A percentile compares a stretch with the other conserved stretches of the same genome.
Conservation (phyloP, 2,329 filamentous ascomycete species). For the Magnaporthiopsis rhizophila region DNA sequence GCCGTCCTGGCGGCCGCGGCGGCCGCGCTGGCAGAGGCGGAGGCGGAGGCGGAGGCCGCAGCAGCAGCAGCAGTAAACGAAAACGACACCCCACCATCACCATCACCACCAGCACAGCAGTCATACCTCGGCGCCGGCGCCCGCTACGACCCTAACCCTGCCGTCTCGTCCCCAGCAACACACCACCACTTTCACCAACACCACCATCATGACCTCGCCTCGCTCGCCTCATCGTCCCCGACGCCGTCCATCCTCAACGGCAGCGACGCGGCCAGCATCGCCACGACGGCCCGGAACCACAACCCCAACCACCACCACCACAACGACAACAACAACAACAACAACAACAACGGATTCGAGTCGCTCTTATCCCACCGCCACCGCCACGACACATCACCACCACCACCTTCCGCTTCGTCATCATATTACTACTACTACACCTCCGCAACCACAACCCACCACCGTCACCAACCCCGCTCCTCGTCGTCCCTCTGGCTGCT, state of each 20-base stretch:
- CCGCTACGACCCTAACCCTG: background rate
- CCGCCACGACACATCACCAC: background rate
- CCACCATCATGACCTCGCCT: background rate
- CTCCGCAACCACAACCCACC: too few species aligned
- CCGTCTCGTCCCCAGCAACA: background rate
- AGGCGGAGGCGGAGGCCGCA: background rate
- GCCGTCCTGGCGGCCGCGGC: background rate
- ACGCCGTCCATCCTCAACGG: background rate
- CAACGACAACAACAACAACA: too few species aligned
- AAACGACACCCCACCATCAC: too few species aligned
- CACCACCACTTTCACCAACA: background rate
- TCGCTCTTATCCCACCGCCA: constrained; percentile 1
- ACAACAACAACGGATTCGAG: background rate
- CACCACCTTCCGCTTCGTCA: too few species aligned
- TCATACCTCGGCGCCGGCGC: background rate
- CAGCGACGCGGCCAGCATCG: background rate
- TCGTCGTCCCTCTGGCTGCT: constrained; percentile 4
- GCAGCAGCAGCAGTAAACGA: background rate
- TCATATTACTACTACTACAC: too few species aligned
- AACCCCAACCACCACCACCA: too few species aligned
- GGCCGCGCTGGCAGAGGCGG: background rate
- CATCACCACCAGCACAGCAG: background rate
- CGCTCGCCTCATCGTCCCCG: background rate
- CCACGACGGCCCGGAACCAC: background rate
- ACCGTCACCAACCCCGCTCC: background rate